Evolutionary conservation across 306 rosid genomes (phyloP).

Genomic region (Sicyos baderoa): DNA sequence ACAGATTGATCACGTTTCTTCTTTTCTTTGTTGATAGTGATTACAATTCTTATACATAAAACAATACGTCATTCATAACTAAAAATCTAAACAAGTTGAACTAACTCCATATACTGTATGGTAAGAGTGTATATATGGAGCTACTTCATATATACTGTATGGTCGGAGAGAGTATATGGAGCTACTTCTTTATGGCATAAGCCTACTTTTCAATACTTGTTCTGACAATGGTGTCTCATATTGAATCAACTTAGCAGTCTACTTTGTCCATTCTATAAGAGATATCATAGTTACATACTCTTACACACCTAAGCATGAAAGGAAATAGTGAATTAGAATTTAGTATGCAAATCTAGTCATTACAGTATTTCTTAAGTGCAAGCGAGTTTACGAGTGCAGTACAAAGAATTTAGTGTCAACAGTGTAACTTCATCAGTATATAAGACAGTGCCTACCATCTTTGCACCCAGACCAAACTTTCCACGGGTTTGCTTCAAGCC

Average conservation of each 20-base stretch:
- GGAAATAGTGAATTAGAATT: background rate
- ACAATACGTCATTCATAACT: background rate
- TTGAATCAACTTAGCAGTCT: background rate
- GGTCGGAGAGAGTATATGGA: background rate
- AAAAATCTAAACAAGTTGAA: background rate
- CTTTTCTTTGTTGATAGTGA: too few species aligned
- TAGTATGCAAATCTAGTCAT: background rate
- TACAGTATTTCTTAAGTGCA: background rate
- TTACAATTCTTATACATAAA: too few species aligned
- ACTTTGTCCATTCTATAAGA: background rate
- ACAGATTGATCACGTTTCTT: background rate
- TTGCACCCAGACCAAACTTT: constrained; percentile 96
- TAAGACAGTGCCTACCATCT: constrained; percentile 57
- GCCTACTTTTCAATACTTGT: background rate
- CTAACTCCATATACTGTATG: too few species aligned
- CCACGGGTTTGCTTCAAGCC: constrained; percentile 95
- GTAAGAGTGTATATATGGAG: too few species aligned
- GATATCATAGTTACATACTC: background rate
- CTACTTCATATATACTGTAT: too few species aligned
- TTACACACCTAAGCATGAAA: background rate
- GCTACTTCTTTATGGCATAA: background rate
- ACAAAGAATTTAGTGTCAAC: background rate
- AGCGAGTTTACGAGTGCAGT: background rate
- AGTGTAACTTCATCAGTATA: background rate
- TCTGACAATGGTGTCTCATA: background rate